Evolutionary conservation across 495 filamentous ascomycete genomes (phyloP).

Genomic region (Neurospora sp.): DNA sequence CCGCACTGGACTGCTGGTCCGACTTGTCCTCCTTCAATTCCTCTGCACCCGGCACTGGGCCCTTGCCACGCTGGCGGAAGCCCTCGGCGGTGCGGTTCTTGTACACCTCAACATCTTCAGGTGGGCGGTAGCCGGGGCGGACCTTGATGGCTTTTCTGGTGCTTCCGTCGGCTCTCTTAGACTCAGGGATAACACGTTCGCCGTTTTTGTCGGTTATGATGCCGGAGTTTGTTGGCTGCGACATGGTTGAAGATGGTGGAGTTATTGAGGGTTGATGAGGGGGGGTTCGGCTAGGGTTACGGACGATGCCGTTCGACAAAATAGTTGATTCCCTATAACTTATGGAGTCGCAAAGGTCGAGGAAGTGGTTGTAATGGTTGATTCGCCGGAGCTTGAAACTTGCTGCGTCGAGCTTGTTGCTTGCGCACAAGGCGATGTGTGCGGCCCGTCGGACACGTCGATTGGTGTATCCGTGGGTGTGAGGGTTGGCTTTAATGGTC

Average conservation of each 20-base stretch:
- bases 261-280: background rate
- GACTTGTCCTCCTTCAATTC: slow-evolving; percentile 43
- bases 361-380: background rate
- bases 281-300: background rate
- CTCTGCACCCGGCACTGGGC: slow-evolving; percentile 70
- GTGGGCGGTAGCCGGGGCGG: slow-evolving; percentile 83
- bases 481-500: no score
- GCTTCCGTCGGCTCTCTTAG: slow-evolving; percentile 75
- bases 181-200: slow-evolving; percentile 80
- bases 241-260: slow-evolving; percentile 29
- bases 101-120: slow-evolving; percentile 94
- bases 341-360: background rate
- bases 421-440: background rate
- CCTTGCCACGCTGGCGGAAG: slow-evolving; percentile 71
- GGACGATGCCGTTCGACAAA: background rate
- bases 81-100: slow-evolving; percentile 82
- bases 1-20: slow-evolving; percentile 31
- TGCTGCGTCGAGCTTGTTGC: slow-evolving; percentile 4
- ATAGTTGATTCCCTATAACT: background rate
- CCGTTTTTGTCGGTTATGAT: slow-evolving; percentile 66
- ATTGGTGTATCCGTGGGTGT: background rate
- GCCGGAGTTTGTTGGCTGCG: slow-evolving; percentile 49
- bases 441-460: background rate
- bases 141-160: slow-evolving; percentile 87
- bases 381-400: background rate